Base-by-base conservation (phyloP, 345 rosid genomes). In the Combretum micranthum region DNA sequence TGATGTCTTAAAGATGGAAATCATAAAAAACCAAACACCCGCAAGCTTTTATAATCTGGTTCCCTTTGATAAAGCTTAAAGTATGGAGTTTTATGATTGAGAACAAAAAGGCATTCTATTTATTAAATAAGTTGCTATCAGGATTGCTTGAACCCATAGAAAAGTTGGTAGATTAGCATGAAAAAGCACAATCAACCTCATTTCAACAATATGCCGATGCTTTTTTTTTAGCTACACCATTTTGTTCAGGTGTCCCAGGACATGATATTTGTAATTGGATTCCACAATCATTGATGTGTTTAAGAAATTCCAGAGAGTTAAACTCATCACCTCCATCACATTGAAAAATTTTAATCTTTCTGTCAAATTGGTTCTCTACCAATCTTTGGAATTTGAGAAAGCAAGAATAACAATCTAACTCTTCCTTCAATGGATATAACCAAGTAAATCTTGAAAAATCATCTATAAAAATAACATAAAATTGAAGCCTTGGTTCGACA, bases 11-110 rank as follows among this genome's bases (percentile, higher is more conserved):
- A 25, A 25, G 26, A 5, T 5, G 59, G 20, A 7, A 22, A 67
- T 12, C 61, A 48, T 10, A 17, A 52, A 26, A n/a, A 61, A 0
- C 56, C 49, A 20, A 60, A 60, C 0, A 37, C 37, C 4, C 22
- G 43, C 1, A 60, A 0, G 4, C 17, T 10, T 0, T 22, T 9
- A 18, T 50, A 50, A 20, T 9, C n/a, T 0, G 16, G 19, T 0
- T 20, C 0, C n/a, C 42, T 7, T 0, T 21, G 0, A 44, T 18
- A 21, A 0, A 59, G 16, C 2, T 43, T 12, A 0, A 0, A n/a
- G n/a, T 12, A 5, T 47, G 37, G 1, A 13, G 54, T 2, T 15
- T 2, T 1, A 26, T 3, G 20, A 48, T 12, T 0, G 0, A 10
- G 11, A 23, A 10, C 0, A 3, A 12, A 2, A 47, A 0, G 13